These are phyloP conservation scores for Rhizophora apiculata DNA, from an alignment of 345 rosid genomes.

Conservation along the genomic window DNA sequence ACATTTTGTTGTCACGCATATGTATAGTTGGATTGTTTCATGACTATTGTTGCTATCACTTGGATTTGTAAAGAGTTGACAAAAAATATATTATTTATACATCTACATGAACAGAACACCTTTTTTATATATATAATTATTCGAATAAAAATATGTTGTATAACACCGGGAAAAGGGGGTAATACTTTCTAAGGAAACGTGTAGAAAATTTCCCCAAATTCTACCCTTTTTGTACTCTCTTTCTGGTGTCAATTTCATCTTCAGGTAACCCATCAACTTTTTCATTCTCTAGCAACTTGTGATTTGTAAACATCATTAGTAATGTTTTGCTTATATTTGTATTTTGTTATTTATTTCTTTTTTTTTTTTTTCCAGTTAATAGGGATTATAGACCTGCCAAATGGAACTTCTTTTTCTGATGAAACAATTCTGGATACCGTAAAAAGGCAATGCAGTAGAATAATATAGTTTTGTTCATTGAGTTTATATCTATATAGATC, in stretches of 20 bases:
- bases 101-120: no score
- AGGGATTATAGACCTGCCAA: not conserved
- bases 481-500: no score
- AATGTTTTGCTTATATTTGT: not conserved
- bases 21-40: no score
- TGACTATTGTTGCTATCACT: not conserved
- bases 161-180: not conserved
- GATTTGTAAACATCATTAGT: slow-evolving; percentile 11
- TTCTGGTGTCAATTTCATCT: slow-evolving; percentile 7
- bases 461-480: no score
- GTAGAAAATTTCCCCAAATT: not conserved
- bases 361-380: not conserved
- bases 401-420: no score
- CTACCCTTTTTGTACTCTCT: not conserved
- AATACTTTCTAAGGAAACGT: not conserved
- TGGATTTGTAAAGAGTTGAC: not conserved
- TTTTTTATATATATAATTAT: no score
- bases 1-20: no score
- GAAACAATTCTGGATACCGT: no score
- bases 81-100: no score
- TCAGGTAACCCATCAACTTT: slow-evolving; percentile 11
- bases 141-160: not conserved
- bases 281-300: slow-evolving; percentile 11
- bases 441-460: no score
- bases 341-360: not conserved